Percentiles rank a stretch among this genome's conserved stretches.
These are phyloP conservation scores for Triticum turgidum DNA, from an alignment of 176 grass and related monocot genomes.

Conservation along the genomic window DNA sequence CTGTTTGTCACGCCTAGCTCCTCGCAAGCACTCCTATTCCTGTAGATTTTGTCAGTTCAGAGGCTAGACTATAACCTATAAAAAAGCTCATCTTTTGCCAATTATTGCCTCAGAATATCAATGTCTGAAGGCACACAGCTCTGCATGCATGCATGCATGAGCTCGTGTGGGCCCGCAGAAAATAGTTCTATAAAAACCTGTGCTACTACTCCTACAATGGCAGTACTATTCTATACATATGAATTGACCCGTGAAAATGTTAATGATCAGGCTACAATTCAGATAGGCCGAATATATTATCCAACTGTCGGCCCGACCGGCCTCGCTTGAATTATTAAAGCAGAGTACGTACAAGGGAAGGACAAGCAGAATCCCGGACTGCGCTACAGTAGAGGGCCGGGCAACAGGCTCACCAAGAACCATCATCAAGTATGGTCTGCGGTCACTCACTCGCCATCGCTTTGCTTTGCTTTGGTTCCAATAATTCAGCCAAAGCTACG, in stretches of 20 bases:
- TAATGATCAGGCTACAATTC: no score
- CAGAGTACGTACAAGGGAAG: not conserved
- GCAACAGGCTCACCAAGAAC: not conserved
- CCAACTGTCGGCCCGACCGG: not conserved
- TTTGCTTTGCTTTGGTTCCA: conserved; percentile 43
- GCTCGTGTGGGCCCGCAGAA: not conserved
- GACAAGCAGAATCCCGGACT: conserved; percentile 3
- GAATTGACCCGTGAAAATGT: not conserved
- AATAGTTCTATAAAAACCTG: not conserved
- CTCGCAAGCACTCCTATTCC: not conserved
- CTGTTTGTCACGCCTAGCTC: not conserved
- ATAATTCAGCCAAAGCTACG: conserved; percentile 39
- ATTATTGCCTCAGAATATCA: not conserved
- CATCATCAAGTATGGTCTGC: conserved; percentile 9
- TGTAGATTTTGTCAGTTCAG: not conserved
- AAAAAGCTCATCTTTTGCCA: not conserved
- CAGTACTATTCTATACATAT: no score
- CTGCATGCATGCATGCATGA: not conserved
- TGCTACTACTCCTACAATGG: no score
- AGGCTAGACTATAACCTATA: not conserved
- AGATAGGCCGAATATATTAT: not conserved
- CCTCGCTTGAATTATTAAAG: conserved; percentile 10
- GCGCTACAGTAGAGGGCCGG: not conserved
- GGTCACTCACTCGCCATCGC: conserved; percentile 17
- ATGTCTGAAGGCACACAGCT: not conserved